A percentile compares a stretch with the other conserved stretches of the same genome.
These are phyloP conservation scores for Capronia coronata DNA, from an alignment of 2,329 filamentous ascomycete species.

Conservation along the genomic window DNA sequence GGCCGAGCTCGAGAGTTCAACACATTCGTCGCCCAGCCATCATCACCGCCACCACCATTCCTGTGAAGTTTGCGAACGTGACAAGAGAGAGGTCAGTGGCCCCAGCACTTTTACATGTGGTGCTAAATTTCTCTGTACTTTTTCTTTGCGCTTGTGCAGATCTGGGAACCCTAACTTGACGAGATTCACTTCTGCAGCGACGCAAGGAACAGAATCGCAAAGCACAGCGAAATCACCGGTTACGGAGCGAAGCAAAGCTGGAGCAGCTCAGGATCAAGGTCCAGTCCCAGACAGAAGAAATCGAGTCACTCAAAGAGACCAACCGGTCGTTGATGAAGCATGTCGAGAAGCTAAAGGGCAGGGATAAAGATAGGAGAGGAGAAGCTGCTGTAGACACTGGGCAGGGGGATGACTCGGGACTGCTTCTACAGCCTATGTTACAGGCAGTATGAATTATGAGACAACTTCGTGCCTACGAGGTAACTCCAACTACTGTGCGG, in stretches of 20 bases:
- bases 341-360: conserved; percentile 8
- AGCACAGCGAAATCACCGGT: conserved; percentile 22
- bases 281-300: conserved; percentile 17
- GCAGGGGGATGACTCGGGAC: not conserved
- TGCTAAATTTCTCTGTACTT: not conserved
- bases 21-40: conserved; percentile 4
- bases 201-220: conserved; percentile 22
- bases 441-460: too few species aligned
- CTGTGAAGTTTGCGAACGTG: conserved; percentile 11
- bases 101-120: too few species aligned
- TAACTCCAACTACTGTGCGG: too few species aligned
- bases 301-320: conserved; percentile 13
- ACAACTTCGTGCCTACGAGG: too few species aligned
- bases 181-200: conserved; percentile 5
- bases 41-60: conserved; percentile 5
- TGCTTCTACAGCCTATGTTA: not conserved
- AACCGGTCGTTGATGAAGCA: conserved; percentile 15
- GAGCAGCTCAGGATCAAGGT: conserved; percentile 15
- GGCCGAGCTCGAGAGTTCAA: conserved; percentile 6
- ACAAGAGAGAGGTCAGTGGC: conserved; percentile 20
- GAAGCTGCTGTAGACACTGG: not conserved
- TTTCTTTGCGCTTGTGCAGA: too few species aligned
- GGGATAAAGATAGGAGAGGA: conserved; percentile 4
- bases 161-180: conserved; percentile 3
- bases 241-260: conserved; percentile 19